Percentiles rank a stretch among this genome's conserved stretches.
These are phyloP conservation scores for Ophiosphaerella herpotricha DNA, from an alignment of 2,329 filamentous ascomycete species.

Conservation along the genomic window DNA sequence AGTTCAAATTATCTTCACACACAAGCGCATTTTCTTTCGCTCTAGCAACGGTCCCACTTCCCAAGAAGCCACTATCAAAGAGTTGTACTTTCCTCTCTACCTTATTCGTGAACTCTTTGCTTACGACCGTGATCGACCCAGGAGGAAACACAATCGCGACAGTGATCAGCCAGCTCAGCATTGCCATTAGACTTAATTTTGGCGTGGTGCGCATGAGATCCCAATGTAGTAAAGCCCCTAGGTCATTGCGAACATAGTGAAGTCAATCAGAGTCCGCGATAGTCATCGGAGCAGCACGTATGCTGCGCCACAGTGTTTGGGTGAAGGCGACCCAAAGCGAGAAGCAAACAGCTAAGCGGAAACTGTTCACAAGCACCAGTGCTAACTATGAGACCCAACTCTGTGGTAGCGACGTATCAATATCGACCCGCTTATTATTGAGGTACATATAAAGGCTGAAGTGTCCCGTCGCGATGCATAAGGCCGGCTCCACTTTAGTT, in stretches of 20 bases:
- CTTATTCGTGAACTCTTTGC: not conserved
- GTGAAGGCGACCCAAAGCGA: slow-evolving; percentile 4
- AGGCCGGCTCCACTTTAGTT: not conserved
- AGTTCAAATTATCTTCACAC: not conserved
- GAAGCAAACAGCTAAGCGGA: slow-evolving; percentile 3
- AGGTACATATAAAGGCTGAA: slow-evolving; percentile 6
- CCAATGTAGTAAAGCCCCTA: not conserved
- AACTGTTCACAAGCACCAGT: slow-evolving; percentile 3
- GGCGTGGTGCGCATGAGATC: not conserved
- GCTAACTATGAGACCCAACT: slow-evolving; percentile 1
- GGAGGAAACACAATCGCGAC: slow-evolving; percentile 4
- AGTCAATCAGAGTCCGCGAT: slow-evolving; percentile 2
- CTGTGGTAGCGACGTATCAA: slow-evolving; percentile 5
- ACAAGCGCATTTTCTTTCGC: not conserved
- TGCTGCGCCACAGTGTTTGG: slow-evolving; percentile 6
- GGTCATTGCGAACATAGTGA: not conserved
- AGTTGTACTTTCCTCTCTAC: not conserved
- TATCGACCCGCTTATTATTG: slow-evolving; percentile 1
- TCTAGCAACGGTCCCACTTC: slow-evolving; percentile 1
- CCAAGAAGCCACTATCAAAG: slow-evolving; percentile 1
- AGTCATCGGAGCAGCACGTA: not conserved
- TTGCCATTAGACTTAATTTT: slow-evolving; percentile 1
- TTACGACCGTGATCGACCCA: slow-evolving; percentile 1
- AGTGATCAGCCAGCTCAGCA: slow-evolving; percentile 1
- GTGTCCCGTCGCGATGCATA: not conserved